A percentile compares a stretch with the other conserved stretches of the same genome.
Evolutionary conservation across 345 rosid species (phyloP).

Genomic region (Boechera retrofracta): DNA sequence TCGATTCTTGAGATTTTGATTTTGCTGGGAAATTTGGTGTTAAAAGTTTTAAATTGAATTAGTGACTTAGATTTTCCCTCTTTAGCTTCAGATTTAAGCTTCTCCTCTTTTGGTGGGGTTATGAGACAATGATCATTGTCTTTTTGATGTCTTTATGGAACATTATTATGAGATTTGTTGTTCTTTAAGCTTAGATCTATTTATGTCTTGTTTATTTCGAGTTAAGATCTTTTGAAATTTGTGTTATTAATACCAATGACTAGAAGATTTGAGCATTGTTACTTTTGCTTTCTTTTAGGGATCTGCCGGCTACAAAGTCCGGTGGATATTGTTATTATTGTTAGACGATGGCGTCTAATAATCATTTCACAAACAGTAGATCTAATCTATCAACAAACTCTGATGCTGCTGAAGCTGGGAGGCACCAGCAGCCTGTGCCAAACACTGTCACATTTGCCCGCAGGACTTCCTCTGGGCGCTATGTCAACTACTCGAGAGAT

Average conservation of each 20-base stretch:
- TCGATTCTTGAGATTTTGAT: slow-evolving; percentile 4
- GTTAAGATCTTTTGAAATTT: background rate
- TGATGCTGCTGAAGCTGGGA: slow-evolving; percentile 70
- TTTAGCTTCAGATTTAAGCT: slow-evolving; percentile 21
- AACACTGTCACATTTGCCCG: slow-evolving; percentile 81
- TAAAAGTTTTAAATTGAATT: slow-evolving; percentile 14
- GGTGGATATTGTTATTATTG: slow-evolving; percentile 35
- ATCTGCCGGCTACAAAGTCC: slow-evolving; percentile 45
- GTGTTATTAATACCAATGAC: slow-evolving; percentile 19
- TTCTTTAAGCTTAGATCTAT: slow-evolving; percentile 28
- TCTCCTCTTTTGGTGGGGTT: slow-evolving; percentile 34
- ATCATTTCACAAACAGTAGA: slow-evolving; percentile 66
- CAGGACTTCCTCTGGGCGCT: slow-evolving; percentile 90
- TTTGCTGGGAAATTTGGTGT: background rate
- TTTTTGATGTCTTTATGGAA: slow-evolving; percentile 8
- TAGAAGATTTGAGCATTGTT: slow-evolving; percentile 17
- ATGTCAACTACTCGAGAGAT: slow-evolving; percentile 89
- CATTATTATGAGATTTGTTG: background rate
- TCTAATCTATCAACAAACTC: slow-evolving; percentile 70
- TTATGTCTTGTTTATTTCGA: background rate
- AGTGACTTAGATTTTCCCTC: background rate
- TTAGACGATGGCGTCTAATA: slow-evolving; percentile 72
- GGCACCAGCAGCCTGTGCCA: slow-evolving; percentile 59
- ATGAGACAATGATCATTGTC: slow-evolving; percentile 20
- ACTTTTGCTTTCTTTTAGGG: slow-evolving; percentile 51